Evolutionary conservation across 768 basidiomycete genomes (phyloP), one percentile per base, ranked within the genome.

Genomic region (Dentipellis fragilis): DNA sequence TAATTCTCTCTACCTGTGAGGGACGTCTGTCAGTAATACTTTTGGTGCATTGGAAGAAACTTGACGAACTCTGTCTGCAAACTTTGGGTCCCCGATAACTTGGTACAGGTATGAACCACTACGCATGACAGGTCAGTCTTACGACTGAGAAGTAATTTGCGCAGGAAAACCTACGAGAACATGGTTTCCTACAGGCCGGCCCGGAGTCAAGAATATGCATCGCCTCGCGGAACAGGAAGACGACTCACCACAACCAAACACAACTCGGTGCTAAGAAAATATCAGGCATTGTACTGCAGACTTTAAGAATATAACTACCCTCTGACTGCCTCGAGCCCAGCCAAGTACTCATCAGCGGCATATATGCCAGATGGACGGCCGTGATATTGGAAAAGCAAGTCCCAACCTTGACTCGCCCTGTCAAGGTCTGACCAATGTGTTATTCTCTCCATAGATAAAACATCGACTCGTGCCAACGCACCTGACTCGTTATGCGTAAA

Each of bases 401-500:
- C 79, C 76, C 80, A 80, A 7, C 78, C 78, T 46, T 65, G 58
- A 59, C 78, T 80, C 12, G 78, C 77, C 8, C 65, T 65, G 54
- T 78, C 73, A 16, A 81, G 68, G 61, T 80, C 79, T 79, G 56
- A 6, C 29, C 29, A 29, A 29, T 6, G 6, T 29, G 6, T 29
- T 29, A 29, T 29, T 3, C 29, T 29, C 6, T 29, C 29, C 29
- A 29, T 6, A 29, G 29, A 29, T 16, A 21, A 16, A 22, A 10
- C 22, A 38, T 40, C n/a, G 34, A 2, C 4, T 29, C 17, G 34
- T 21, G 11, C 49, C 23, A 12, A 22, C n/a, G 12, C 54, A 80
- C 79, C 77, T n/a, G 77, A 74, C 58, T 79, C 73, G 60, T 81
- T 80, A 57, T 79, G 76, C 2, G 78, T 78, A 63, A 80, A 80